Base-by-base conservation (phyloP, 176 grass and related monocot species). In the Hordeum marinum region DNA sequence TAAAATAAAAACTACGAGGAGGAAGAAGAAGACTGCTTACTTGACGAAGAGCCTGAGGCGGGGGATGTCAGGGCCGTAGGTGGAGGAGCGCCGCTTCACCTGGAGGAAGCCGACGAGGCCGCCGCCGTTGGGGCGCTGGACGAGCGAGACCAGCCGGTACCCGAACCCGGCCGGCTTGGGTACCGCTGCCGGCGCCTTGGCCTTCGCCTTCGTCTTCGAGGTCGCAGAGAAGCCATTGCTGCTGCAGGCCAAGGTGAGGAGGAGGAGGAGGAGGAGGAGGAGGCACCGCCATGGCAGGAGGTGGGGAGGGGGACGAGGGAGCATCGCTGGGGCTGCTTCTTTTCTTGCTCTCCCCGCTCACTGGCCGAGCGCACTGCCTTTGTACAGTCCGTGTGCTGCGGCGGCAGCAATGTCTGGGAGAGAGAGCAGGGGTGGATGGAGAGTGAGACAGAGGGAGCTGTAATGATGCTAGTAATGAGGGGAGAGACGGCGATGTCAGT, bases 41-140 rank as follows among this genome's bases (percentile, higher is more conserved):
- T 96, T 99, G 60, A 99, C 96, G 72, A 94, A 99, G 66, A 96
- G 89, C 87, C 90, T 86, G 83, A 99, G 93, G 88, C 67, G 88
- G 25, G 93, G 93, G 32, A 96, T 94, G 89, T 99, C 96, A 88
- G 93, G 86, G 42, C 96, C 96, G 50, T 91, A 99, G 74, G 80
- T 89, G 24, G 93, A 89, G 70, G 90, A 80, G 24, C 76, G 75
- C 15, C 82, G 88, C 90, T 94, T 94, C 57, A 92, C 70, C 82
- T 94, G 89, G 32, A 98, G 93, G 70, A 61, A 80, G 3, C 91
- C 96, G 27, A 98, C 59, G 31, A 98, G 87, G 15, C 91, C 88
- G 62, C 90, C 93, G 9, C 85, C 85, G 32, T 88, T 83, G 58
- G 87, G 40, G 57, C 54, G 89, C 89, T 94, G 77, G 23, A 79